These are phyloP conservation scores for Cochlearia excelsa DNA, from an alignment of 345 rosid genomes.

Conservation along the genomic window DNA sequence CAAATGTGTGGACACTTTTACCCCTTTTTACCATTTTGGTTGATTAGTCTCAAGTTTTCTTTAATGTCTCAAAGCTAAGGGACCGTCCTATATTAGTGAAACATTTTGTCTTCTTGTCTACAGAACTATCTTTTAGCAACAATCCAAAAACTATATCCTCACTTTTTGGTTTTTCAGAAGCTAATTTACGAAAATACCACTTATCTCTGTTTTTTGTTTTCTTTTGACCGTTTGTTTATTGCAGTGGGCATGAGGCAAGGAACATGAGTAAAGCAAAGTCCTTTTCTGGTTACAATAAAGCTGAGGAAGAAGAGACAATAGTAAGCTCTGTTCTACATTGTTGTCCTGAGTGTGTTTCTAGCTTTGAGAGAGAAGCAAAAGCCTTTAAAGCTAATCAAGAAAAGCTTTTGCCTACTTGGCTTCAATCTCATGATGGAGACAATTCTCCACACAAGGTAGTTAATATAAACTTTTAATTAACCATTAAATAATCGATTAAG, in stretches of 20 bases:
- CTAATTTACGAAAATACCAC: constrained; percentile 23
- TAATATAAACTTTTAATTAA: not conserved
- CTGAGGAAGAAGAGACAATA: constrained; percentile 53
- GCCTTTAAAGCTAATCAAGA: constrained; percentile 47
- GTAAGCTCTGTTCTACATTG: constrained; percentile 38
- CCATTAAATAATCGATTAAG: not conserved
- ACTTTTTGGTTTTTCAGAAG: constrained; percentile 15
- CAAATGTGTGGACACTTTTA: constrained; percentile 19
- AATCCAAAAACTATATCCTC: constrained; percentile 32
- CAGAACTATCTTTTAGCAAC: constrained; percentile 22
- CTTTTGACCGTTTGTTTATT: constrained; percentile 23
- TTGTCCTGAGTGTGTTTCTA: constrained; percentile 67
- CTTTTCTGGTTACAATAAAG: constrained; percentile 39
- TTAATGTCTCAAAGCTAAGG: constrained; percentile 33
- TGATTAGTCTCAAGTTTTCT: constrained; percentile 31
- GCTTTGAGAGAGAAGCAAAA: constrained; percentile 65
- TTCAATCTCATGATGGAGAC: constrained; percentile 42
- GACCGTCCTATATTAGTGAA: constrained; percentile 34
- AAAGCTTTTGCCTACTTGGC: constrained; percentile 66
- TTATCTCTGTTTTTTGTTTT: not conserved
- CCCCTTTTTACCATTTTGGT: constrained; percentile 27
- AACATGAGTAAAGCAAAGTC: constrained; percentile 35
- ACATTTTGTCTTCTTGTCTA: constrained; percentile 36
- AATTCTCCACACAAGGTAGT: constrained; percentile 51
- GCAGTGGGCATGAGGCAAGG: constrained; percentile 60